A percentile compares a stretch with the other conserved stretches of the same genome.
Evolutionary conservation across 2,329 filamentous ascomycete species (phyloP).

Genomic region (Pseudocercospora ulei): DNA sequence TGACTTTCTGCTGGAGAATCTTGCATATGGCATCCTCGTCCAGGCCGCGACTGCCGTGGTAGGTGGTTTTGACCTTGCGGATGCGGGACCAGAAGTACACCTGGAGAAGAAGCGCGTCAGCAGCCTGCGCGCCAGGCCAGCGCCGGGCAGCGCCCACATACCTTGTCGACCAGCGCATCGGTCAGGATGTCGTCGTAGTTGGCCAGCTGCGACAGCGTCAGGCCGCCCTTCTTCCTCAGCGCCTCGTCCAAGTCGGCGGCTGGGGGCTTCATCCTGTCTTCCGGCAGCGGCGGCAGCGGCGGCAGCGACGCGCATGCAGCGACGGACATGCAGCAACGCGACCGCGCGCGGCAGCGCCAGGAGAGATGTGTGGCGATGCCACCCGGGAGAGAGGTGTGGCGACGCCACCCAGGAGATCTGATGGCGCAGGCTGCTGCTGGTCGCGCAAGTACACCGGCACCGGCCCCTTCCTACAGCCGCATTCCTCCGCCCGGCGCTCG

Average conservation of each 20-base stretch:
- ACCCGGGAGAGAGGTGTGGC: no score
- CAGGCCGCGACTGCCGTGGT: constrained; percentile 72
- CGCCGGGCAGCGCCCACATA: constrained; percentile 43
- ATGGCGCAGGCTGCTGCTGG: no score
- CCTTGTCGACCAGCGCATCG: constrained; percentile 88
- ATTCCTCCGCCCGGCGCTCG: constrained; percentile 9
- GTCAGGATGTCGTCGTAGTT: constrained; percentile 94
- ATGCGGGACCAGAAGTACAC: constrained; percentile 94
- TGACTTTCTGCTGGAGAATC: constrained; percentile 55
- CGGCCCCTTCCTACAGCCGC: constrained; percentile 9
- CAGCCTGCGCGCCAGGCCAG: neutral
- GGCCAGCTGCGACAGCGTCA: constrained; percentile 79
- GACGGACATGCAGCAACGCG: constrained; percentile 12
- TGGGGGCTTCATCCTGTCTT: constrained; percentile 25
- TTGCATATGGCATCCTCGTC: constrained; percentile 53
- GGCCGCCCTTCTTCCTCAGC: constrained; percentile 54
- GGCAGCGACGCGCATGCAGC: constrained; percentile 1
- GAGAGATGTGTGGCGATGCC: no score
- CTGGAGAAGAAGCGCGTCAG: constrained; percentile 42
- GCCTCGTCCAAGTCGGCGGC: constrained; percentile 38
- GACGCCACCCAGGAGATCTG: no score
- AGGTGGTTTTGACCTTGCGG: constrained; percentile 83
- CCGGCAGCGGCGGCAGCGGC: constrained; percentile 1
- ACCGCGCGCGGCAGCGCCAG: no score
- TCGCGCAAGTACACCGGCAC: constrained; percentile 1